Conservation (phyloP, 306 rosid species). For the Malus sylvestris region DNA sequence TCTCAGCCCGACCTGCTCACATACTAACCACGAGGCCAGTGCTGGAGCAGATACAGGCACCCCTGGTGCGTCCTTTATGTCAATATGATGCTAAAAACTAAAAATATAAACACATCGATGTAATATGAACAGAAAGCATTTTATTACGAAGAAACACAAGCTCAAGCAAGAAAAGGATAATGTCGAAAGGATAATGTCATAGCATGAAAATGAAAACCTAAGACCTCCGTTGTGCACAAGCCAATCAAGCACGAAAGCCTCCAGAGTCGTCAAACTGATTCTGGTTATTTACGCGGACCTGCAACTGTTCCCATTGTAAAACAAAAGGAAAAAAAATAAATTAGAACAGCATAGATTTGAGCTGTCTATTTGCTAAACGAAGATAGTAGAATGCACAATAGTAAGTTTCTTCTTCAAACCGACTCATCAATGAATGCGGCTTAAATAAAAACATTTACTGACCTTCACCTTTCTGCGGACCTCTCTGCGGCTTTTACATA, state of each 20-base stretch:
- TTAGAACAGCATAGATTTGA: background rate
- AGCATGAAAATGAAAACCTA: slow-evolving; percentile 29
- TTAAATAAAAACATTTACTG: slow-evolving; percentile 1
- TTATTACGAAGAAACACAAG: slow-evolving; percentile 41
- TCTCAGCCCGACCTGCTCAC: slow-evolving; percentile 92
- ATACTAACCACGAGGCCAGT: slow-evolving; percentile 31
- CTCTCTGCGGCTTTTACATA: slow-evolving; percentile 42
- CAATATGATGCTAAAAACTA: slow-evolving; percentile 20
- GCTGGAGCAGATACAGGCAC: slow-evolving; percentile 78
- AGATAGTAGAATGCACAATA: background rate
- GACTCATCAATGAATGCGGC: background rate
- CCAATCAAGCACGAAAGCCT: slow-evolving; percentile 27
- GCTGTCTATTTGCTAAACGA: background rate
- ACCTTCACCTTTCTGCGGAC: slow-evolving; percentile 55
- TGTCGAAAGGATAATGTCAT: slow-evolving; percentile 12
- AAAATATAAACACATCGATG: background rate
- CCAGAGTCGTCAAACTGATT: slow-evolving; percentile 27
- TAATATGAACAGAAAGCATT: slow-evolving; percentile 12
- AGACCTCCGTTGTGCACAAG: slow-evolving; percentile 18
- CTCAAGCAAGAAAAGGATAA: slow-evolving; percentile 11
- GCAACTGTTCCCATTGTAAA: slow-evolving; percentile 19
- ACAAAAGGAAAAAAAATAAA: background rate
- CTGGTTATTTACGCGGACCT: slow-evolving; percentile 33
- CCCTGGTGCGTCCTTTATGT: slow-evolving; percentile 91
- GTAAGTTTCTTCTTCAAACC: background rate